Conservation (phyloP, 345 rosid genomes). For the Hibiscus trionum region DNA sequence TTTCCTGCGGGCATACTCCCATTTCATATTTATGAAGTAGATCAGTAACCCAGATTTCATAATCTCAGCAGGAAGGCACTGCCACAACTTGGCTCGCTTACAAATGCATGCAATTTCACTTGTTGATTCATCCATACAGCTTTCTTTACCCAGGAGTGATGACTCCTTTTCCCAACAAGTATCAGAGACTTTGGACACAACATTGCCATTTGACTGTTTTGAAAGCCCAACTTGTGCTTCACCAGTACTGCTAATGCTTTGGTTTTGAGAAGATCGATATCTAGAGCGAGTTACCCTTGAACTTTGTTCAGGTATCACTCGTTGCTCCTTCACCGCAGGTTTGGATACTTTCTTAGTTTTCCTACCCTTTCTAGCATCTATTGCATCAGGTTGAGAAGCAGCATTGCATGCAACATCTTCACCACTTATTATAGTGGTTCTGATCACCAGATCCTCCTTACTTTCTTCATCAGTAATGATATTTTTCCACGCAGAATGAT, state of each 20-base stretch:
- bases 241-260: constrained; percentile 20
- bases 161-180: constrained; percentile 20
- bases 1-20: constrained; percentile 65
- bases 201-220: constrained; percentile 21
- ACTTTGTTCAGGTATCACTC: constrained; percentile 27
- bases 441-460: constrained; percentile 13
- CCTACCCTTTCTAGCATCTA: constrained; percentile 38
- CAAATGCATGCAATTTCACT: constrained; percentile 43
- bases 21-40: constrained; percentile 38
- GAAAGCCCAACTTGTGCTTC: constrained; percentile 23
- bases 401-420: constrained; percentile 19
- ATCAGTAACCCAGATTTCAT: constrained; percentile 40
- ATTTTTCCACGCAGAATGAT: constrained; percentile 55
- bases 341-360: constrained; percentile 29
- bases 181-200: constrained; percentile 13
- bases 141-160: constrained; percentile 21
- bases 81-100: constrained; percentile 50
- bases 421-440: constrained; percentile 6
- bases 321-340: constrained; percentile 34
- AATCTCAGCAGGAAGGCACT: constrained; percentile 41
- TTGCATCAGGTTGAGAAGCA: constrained; percentile 12
- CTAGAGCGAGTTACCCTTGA: constrained; percentile 75
- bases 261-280: constrained; percentile 44
- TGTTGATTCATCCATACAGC: constrained; percentile 18
- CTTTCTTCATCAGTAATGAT: constrained; percentile 29